These are phyloP conservation scores for Cutaneotrichosporon dermatis DNA, from an alignment of 1,284 basidiomycete genomes.

Conservation along the genomic window DNA sequence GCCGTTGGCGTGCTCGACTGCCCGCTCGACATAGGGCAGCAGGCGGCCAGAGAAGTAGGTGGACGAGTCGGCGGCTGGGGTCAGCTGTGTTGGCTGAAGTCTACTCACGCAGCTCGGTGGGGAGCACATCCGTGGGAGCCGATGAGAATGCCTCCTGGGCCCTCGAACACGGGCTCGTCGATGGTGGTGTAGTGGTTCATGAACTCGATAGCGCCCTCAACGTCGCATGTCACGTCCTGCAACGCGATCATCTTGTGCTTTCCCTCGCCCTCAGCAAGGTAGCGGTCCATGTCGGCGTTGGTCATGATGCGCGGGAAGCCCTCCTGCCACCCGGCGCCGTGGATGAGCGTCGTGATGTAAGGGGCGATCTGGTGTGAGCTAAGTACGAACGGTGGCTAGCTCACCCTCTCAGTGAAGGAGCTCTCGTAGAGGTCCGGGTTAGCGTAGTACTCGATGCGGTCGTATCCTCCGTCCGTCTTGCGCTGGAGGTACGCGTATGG, in stretches of 20 bases:
- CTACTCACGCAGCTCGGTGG: constrained; percentile 64
- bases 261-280: constrained; percentile 53
- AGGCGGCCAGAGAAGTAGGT: constrained; percentile 65
- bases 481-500: constrained; percentile 66
- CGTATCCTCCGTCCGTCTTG: constrained; percentile 57
- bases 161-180: constrained; percentile 64
- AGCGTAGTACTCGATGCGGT: constrained; percentile 66
- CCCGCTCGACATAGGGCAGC: constrained; percentile 60
- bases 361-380: constrained; percentile 62
- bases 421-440: constrained; percentile 64
- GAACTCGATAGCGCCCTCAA: constrained; percentile 78
- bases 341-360: constrained; percentile 74
- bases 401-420: constrained; percentile 64
- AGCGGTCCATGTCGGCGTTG: constrained; percentile 57
- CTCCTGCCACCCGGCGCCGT: constrained; percentile 76
- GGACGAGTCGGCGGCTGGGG: constrained; percentile 62
- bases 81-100: neutral
- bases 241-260: constrained; percentile 57
- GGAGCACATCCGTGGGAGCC: constrained; percentile 84
- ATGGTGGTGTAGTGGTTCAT: constrained; percentile 67
- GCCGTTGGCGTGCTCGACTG: constrained; percentile 42
- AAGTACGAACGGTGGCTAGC: constrained; percentile 11
- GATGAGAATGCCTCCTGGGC: constrained; percentile 59
- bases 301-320: constrained; percentile 73
- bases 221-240: constrained; percentile 81